Conservation (phyloP, 768 basidiomycete genomes). For the Suillus spraguei region DNA sequence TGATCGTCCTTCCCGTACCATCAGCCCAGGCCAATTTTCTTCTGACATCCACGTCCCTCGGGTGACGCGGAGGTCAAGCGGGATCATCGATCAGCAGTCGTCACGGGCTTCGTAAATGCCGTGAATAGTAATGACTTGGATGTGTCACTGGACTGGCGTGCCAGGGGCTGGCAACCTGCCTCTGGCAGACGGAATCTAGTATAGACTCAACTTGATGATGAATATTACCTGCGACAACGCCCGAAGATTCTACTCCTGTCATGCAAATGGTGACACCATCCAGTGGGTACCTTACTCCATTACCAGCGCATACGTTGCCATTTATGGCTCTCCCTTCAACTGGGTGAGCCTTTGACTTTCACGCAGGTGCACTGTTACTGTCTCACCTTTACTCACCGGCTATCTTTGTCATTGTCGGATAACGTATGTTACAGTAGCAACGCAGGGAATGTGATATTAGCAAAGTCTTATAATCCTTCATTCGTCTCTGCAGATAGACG, state of each 20-base stretch:
- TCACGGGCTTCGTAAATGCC: not conserved
- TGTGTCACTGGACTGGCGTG: no score
- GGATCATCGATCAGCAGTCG: slow-evolving; percentile 5
- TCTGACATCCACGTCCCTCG: slow-evolving; percentile 1
- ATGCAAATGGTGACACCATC: no score
- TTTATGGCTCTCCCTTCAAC: slow-evolving; percentile 19
- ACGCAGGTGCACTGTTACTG: not conserved
- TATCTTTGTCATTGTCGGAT: slow-evolving; percentile 16
- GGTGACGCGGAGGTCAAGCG: slow-evolving; percentile 7
- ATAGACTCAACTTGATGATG: not conserved
- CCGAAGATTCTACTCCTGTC: not conserved
- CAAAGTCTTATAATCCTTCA: no score
- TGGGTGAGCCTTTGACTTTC: slow-evolving; percentile 37
- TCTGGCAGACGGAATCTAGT: not conserved
- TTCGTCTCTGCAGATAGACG: no score
- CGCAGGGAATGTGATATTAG: no score
- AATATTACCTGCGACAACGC: not conserved
- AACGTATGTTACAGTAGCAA: no score
- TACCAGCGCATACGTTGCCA: slow-evolving; percentile 20
- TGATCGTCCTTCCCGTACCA: slow-evolving; percentile 34
- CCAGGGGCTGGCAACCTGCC: not conserved
- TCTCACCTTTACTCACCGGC: slow-evolving; percentile 7
- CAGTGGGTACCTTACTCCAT: not conserved
- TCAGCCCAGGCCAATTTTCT: slow-evolving; percentile 40
- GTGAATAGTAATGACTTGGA: not conserved